phyloP scores from a whole-genome alignment of 2,329 filamentous ascomycete genomes.

The Phaeomoniella chlamydospora region DNA sequence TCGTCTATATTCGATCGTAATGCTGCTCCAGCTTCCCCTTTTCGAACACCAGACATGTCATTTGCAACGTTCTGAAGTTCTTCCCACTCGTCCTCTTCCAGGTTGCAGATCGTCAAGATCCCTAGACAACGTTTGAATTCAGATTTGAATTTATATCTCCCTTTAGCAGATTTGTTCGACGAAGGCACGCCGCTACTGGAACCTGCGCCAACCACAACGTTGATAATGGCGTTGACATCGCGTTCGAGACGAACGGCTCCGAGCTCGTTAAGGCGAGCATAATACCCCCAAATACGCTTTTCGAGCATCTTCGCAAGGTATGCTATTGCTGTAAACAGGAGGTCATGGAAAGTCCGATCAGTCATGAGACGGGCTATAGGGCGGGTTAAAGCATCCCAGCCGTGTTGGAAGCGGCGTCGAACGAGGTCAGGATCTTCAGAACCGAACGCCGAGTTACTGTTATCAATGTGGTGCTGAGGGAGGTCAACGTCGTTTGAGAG shows the following conservation, averaged over 20 bases:
- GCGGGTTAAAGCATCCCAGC: constrained; percentile 74
- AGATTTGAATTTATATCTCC: constrained; percentile 63
- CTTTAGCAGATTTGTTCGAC: constrained; percentile 27
- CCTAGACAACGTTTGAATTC: constrained; percentile 62
- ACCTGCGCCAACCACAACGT: constrained; percentile 22
- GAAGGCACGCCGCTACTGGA: constrained; percentile 33
- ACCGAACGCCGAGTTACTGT: constrained; percentile 4
- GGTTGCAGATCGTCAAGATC: constrained; percentile 74
- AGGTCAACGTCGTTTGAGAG: constrained; percentile 16
- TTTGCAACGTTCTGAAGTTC: constrained; percentile 39
- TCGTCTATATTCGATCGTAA: constrained; percentile 47
- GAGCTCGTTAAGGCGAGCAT: constrained; percentile 64
- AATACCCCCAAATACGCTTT: constrained; percentile 71
- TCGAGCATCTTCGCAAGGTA: constrained; percentile 70
- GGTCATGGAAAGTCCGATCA: constrained; percentile 55
- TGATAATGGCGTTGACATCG: constrained; percentile 64
- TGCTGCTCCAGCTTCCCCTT: no score
- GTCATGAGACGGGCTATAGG: constrained; percentile 80
- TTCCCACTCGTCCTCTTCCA: constrained; percentile 94
- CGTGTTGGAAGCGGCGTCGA: constrained; percentile 62
- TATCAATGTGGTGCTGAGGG: constrained; percentile 12
- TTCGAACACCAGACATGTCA: constrained; percentile 22
- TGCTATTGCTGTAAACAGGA: constrained; percentile 58
- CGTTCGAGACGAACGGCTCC: constrained; percentile 74
- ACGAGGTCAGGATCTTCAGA: constrained; percentile 53